A percentile compares a stretch with the other conserved stretches of the same genome.
phyloP scores from a whole-genome alignment of 2,329 filamentous ascomycete genomes.

The Coniochaeta pulveracea region DNA sequence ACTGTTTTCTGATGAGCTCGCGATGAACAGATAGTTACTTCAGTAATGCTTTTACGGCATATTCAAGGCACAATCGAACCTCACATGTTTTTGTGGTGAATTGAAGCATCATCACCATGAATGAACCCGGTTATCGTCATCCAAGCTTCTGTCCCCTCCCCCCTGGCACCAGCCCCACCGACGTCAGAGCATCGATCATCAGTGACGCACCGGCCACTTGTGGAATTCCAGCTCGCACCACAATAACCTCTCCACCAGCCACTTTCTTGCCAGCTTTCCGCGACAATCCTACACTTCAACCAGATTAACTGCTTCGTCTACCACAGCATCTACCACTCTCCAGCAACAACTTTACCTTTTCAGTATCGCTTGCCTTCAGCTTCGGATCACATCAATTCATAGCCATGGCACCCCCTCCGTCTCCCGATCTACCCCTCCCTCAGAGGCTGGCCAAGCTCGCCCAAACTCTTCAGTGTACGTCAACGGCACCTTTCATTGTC shows the following conservation, averaged over 20 bases:
- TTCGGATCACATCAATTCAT: neutral
- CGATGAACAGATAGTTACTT: too few species aligned
- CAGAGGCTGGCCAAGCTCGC: slow-evolving; percentile 69
- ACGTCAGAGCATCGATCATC: slow-evolving; percentile 1
- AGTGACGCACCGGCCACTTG: slow-evolving; percentile 4
- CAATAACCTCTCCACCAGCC: slow-evolving; percentile 2
- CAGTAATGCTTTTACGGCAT: too few species aligned
- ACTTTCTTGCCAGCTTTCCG: slow-evolving; percentile 4
- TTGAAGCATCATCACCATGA: too few species aligned
- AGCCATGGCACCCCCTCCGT: slow-evolving; percentile 62
- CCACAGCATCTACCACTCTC: neutral
- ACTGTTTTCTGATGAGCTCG: too few species aligned
- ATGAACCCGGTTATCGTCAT: too few species aligned
- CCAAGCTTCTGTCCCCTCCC: too few species aligned
- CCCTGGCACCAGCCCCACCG: too few species aligned
- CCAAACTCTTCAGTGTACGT: slow-evolving; percentile 84
- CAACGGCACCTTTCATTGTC: slow-evolving; percentile 15
- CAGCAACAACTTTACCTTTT: neutral
- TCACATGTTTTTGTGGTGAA: too few species aligned
- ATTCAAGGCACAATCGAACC: too few species aligned
- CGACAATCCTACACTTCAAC: neutral
- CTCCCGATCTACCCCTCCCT: slow-evolving; percentile 55
- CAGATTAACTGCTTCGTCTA: neutral
- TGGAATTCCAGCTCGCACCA: slow-evolving; percentile 4
- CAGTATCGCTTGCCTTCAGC: neutral